Conservation (phyloP, 1,284 basidiomycete species). For the Malassezia furfur region DNA sequence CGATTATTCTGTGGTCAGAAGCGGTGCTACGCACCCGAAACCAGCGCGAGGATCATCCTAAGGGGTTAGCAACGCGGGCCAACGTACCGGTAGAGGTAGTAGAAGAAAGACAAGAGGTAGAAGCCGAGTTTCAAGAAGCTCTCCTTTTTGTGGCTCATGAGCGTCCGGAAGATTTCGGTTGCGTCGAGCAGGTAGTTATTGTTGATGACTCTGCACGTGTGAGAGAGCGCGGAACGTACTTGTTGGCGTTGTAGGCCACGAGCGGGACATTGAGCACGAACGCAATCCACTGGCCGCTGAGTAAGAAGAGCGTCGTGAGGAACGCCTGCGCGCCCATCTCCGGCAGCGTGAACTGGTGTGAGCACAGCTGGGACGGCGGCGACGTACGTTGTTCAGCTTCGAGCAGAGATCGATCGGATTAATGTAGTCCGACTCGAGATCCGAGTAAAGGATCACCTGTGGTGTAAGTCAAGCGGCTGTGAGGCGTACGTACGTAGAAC, state of each 20-base stretch:
- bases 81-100: conserved; percentile 43
- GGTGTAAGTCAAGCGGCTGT: background rate
- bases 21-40: conserved; percentile 16
- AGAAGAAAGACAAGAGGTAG: conserved; percentile 47
- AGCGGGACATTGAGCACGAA: conserved; percentile 85
- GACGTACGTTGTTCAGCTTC: conserved; percentile 85
- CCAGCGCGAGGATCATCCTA: conserved; percentile 31
- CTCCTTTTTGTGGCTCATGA: conserved; percentile 84
- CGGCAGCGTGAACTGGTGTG: conserved; percentile 78
- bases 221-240: conserved; percentile 51
- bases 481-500: conserved; percentile 35
- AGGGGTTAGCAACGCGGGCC: background rate
- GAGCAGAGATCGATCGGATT: conserved; percentile 99
- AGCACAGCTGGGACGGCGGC: background rate
- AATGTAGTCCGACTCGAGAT: conserved; percentile 65
- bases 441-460: conserved; percentile 93
- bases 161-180: conserved; percentile 94
- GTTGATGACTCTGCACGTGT: conserved; percentile 65
- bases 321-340: conserved; percentile 81
- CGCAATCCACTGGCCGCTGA: conserved; percentile 70
- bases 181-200: conserved; percentile 98
- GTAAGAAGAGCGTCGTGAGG: conserved; percentile 72
- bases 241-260: conserved; percentile 84
- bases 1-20: conserved; percentile 5
- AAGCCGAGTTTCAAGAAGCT: conserved; percentile 56